A percentile compares a stretch with the other conserved stretches of the same genome.
phyloP scores from a whole-genome alignment of 2,329 filamentous ascomycete species.

The Pseudogymnoascus sp. region DNA sequence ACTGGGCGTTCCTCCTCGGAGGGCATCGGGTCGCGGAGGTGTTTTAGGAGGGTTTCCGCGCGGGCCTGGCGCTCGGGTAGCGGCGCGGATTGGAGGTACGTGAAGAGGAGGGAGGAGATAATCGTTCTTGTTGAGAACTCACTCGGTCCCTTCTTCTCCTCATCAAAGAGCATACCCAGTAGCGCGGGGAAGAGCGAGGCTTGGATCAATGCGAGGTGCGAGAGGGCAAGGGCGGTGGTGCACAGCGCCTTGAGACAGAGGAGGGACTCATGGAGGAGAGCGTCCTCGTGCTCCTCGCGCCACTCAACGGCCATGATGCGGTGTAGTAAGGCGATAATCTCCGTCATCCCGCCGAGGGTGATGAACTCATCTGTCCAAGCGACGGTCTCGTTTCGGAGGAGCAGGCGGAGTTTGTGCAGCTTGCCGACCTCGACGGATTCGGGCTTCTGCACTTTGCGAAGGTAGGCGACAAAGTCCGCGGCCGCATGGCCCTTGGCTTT shows the following conservation, averaged over 20 bases:
- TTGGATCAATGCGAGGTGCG: conserved; percentile 74
- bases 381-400: conserved; percentile 90
- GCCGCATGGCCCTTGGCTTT: conserved; percentile 67
- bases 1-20: conserved; percentile 69
- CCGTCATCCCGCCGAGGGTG: conserved; percentile 79
- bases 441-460: conserved; percentile 73
- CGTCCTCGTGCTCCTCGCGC: conserved; percentile 96
- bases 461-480: conserved; percentile 76
- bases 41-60: conserved; percentile 65
- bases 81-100: conserved; percentile 66
- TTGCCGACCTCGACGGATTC: conserved; percentile 87
- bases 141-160: conserved; percentile 95
- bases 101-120: conserved; percentile 81
- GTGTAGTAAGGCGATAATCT: conserved; percentile 78
- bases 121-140: conserved; percentile 92
- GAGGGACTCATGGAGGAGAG: conserved; percentile 81
- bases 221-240: conserved; percentile 79
- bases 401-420: conserved; percentile 80
- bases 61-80: conserved; percentile 56
- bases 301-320: conserved; percentile 95
- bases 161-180: conserved; percentile 84
- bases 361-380: conserved; percentile 94
- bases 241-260: conserved; percentile 91
- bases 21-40: conserved; percentile 71
- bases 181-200: conserved; percentile 76